phyloP scores from a whole-genome alignment of 495 filamentous ascomycete species.

The Chaetomium fimeti region DNA sequence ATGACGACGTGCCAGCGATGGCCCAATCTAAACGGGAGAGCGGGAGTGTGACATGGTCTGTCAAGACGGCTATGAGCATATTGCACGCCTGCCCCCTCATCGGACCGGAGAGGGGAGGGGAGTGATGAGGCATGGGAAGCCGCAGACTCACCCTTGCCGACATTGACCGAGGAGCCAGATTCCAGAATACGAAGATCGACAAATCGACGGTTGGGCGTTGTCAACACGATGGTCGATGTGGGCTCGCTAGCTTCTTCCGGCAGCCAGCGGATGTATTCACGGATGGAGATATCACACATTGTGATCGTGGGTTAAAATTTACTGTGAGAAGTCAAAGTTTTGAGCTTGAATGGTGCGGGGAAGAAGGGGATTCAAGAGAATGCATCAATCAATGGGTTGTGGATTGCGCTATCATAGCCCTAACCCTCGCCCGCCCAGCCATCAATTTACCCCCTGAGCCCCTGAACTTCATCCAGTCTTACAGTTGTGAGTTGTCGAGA shows the following conservation, averaged over 20 bases:
- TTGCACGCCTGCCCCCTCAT: not conserved
- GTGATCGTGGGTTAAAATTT: not conserved
- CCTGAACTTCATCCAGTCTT: too few species aligned
- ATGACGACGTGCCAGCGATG: slow-evolving; percentile 51
- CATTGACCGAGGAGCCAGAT: not conserved
- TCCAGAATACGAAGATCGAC: slow-evolving; percentile 51
- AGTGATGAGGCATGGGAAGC: not conserved
- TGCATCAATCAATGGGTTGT: not conserved
- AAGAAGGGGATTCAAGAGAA: not conserved
- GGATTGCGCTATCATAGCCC: not conserved
- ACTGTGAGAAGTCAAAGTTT: not conserved
- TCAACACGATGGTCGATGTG: slow-evolving; percentile 49
- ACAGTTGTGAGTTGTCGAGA: too few species aligned
- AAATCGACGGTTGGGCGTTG: slow-evolving; percentile 47
- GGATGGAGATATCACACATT: slow-evolving; percentile 43
- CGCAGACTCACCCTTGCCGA: slow-evolving; percentile 2
- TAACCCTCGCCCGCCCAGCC: not conserved
- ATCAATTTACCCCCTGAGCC: too few species aligned
- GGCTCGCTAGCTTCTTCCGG: slow-evolving; percentile 42
- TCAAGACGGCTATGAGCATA: not conserved
- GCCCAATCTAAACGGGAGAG: slow-evolving; percentile 48
- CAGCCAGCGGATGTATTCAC: slow-evolving; percentile 46
- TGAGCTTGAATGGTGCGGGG: not conserved
- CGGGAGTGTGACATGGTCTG: slow-evolving; percentile 13
- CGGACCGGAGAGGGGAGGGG: not conserved